These are phyloP conservation scores for Chaetomiaceae sp. DNA, from an alignment of 2,329 filamentous ascomycete species.

Conservation along the genomic window DNA sequence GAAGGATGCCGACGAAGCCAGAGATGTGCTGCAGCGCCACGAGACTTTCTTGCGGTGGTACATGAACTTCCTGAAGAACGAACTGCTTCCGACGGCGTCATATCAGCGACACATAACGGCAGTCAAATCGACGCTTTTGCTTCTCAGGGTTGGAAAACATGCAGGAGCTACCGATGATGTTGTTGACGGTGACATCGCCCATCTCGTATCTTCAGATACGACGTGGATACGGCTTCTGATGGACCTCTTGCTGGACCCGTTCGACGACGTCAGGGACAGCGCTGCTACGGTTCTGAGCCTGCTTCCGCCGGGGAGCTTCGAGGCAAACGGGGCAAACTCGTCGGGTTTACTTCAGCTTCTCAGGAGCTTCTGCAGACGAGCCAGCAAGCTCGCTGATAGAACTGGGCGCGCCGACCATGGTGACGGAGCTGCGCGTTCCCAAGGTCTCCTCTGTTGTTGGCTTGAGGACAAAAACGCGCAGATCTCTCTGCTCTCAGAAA, in stretches of 20 bases:
- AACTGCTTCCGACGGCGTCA: slow-evolving; percentile 73
- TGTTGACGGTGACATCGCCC: slow-evolving; percentile 23
- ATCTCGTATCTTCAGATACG: slow-evolving; percentile 33
- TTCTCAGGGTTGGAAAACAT: slow-evolving; percentile 64
- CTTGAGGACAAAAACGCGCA: slow-evolving; percentile 38
- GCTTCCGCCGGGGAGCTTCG: slow-evolving; percentile 35
- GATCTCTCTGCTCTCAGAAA: slow-evolving; percentile 46
- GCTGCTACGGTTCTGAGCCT: slow-evolving; percentile 47
- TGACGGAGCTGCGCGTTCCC: slow-evolving; percentile 77
- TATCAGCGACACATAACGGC: slow-evolving; percentile 86
- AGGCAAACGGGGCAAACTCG: slow-evolving; percentile 11
- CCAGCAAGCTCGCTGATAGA: slow-evolving; percentile 53
- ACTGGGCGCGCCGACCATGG: slow-evolving; percentile 88
- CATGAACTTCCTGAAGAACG: slow-evolving; percentile 60
- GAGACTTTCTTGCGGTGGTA: slow-evolving; percentile 69
- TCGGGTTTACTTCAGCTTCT: slow-evolving; percentile 32
- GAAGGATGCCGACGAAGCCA: slow-evolving; percentile 17
- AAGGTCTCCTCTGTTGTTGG: slow-evolving; percentile 61
- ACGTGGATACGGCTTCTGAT: slow-evolving; percentile 59
- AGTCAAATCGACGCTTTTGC: slow-evolving; percentile 60
- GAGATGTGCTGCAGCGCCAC: slow-evolving; percentile 43
- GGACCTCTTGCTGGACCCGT: slow-evolving; percentile 80
- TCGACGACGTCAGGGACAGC: slow-evolving; percentile 75
- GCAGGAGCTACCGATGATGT: slow-evolving; percentile 24
- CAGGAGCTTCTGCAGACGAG: slow-evolving; percentile 42